Evolutionary conservation across 352 stramenopile species (phyloP), one percentile per base, ranked within the genome.

Genomic region (Pythium periplocum): DNA sequence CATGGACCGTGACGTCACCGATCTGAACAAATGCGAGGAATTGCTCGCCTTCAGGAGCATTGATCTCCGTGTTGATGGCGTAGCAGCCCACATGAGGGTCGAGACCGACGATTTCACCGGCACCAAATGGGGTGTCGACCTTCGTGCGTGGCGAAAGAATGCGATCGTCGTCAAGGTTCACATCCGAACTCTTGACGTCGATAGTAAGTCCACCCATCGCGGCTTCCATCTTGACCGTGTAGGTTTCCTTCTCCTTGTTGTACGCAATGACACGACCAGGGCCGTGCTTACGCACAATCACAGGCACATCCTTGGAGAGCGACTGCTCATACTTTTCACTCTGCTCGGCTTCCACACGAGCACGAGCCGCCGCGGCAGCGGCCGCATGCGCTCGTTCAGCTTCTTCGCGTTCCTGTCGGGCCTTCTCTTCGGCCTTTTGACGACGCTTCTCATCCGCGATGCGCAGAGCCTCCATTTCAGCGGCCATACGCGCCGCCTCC

Each of bases 61-160:
- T 77, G 44, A 94, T 59, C 62, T 94, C 79, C 46, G 82, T 92
- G 61, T 91, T 89, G 52, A 94, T 81, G 26, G 84, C 84, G 69
- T 94, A 94, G 69, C 84, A 94, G 50, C 84, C 84, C n/a, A 93
- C 77, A 54, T 94, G 84, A 30, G 84, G 84, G 59, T 94, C 84
- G 31, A 94, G 66, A 11, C 84, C 84, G 4, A 94, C 78, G 11
- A 94, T 70, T 53, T 94, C 84, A 35, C 84, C 84, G 17, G 76
- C 78, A 35, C 84, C 84, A 51, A 94, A 94, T 34, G 84, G 84
- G 7, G 84, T 94, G 61, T 92, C 82, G 6, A 94, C 84, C 51
- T 88, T 83, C 7, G 84, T 93, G 34, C 82, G 77, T 8, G 84
- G 84, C 36, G 84, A 94, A 36, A 94, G 54, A 43, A 94, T 94